phyloP scores from a whole-genome alignment of 1,284 basidiomycete species.

The Melampsora americana region DNA sequence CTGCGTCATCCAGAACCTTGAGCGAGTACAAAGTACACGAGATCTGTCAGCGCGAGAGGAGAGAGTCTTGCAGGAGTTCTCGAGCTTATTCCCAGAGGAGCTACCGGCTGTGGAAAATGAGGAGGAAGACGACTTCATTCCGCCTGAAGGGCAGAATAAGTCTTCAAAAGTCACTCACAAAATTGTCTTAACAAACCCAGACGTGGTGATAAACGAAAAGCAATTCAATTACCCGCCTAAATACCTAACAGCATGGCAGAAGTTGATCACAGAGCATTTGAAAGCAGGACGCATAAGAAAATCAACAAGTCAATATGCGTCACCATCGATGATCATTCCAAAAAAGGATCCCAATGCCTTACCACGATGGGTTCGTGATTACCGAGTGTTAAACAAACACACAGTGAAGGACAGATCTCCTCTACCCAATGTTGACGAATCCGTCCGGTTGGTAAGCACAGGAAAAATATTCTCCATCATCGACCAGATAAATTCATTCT shows the following conservation, averaged over 20 bases:
- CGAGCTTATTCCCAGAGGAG: not conserved
- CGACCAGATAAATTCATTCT: conserved; percentile 58
- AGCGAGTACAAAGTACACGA: too few species aligned
- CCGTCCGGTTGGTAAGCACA: conserved; percentile 49
- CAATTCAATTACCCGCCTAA: too few species aligned
- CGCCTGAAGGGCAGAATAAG: too few species aligned
- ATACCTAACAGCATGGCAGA: not conserved
- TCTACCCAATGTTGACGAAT: conserved; percentile 32
- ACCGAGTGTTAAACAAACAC: too few species aligned
- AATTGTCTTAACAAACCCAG: too few species aligned
- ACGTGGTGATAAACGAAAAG: too few species aligned
- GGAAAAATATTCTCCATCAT: conserved; percentile 51
- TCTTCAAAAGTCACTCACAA: too few species aligned
- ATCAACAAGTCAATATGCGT: conserved; percentile 55
- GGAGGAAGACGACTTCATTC: too few species aligned
- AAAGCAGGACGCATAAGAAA: conserved; percentile 55
- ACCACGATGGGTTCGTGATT: too few species aligned
- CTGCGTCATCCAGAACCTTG: too few species aligned
- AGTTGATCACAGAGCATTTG: conserved; percentile 10
- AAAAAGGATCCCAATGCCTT: too few species aligned
- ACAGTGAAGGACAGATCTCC: not conserved
- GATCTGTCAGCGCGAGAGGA: too few species aligned
- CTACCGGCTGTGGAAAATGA: not conserved
- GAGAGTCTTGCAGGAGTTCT: not conserved
- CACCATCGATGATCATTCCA: conserved; percentile 57